Evolutionary conservation across 1,284 basidiomycete species (phyloP).

Genomic region (Trametes polyzona): DNA sequence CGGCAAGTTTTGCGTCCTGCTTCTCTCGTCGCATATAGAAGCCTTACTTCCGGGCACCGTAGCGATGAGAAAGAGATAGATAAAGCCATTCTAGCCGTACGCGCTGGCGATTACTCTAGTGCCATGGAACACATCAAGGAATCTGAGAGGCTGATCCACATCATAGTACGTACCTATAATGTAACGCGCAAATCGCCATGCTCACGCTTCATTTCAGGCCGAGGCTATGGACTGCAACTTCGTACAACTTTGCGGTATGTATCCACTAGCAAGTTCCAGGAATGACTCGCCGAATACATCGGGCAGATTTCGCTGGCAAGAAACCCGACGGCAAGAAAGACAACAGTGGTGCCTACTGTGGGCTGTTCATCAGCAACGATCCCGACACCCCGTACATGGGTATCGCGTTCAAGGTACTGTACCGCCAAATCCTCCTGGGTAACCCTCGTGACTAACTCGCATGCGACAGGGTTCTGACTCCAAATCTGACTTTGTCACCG

Average conservation of each 20-base stretch:
- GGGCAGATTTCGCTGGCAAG: constrained; percentile 3
- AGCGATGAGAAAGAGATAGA: constrained; percentile 3
- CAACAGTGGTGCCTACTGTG: constrained; percentile 7
- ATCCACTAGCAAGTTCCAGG: no score
- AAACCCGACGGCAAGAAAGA: background rate
- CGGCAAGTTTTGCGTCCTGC: background rate
- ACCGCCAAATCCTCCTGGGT: no score
- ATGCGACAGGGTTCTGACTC: constrained; percentile 2
- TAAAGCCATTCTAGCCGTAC: constrained; percentile 5
- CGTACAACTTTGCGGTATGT: constrained; percentile 5
- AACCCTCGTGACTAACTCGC: background rate
- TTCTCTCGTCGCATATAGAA: background rate
- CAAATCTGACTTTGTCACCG: background rate
- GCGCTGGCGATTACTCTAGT: background rate
- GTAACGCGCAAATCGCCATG: no score
- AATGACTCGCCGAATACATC: no score
- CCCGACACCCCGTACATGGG: constrained; percentile 10
- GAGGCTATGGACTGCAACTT: constrained; percentile 5
- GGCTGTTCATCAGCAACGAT: constrained; percentile 7
- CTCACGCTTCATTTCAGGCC: no score
- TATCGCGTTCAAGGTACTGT: constrained; percentile 10
- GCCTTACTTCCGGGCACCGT: no score
- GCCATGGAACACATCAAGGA: constrained; percentile 2
- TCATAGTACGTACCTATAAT: constrained; percentile 6
- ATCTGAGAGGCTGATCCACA: constrained; percentile 9